Percentiles rank a stretch among this genome's conserved stretches.
Evolutionary conservation across 768 basidiomycete species (phyloP).

Genomic region (Fistulinella prunicolor): DNA sequence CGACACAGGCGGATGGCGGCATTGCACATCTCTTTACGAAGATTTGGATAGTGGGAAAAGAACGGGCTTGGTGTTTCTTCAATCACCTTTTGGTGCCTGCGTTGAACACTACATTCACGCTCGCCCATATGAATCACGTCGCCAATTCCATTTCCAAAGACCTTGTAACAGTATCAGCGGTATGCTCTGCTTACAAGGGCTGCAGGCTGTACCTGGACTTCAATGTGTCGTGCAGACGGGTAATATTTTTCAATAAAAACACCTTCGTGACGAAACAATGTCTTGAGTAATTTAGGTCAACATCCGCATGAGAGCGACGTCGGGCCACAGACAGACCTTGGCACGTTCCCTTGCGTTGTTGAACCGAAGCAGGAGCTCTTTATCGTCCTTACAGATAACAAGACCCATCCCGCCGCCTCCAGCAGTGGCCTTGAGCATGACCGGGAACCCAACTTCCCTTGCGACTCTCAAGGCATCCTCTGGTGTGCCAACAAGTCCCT

Average conservation of each 20-base stretch:
- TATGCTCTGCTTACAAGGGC: neutral
- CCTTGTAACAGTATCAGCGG: conserved; percentile 33
- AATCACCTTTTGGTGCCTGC: conserved; percentile 70
- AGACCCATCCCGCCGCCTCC: conserved; percentile 73
- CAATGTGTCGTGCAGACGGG: conserved; percentile 55
- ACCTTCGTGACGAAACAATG: conserved; percentile 47
- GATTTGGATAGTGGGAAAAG: conserved; percentile 40
- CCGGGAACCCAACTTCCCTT: conserved; percentile 49
- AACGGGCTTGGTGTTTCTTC: conserved; percentile 70
- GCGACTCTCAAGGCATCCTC: conserved; percentile 44
- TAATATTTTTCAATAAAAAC: conserved; percentile 63
- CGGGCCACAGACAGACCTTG: conserved; percentile 43
- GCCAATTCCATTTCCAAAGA: conserved; percentile 64
- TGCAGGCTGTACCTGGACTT: conserved; percentile 48
- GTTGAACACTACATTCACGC: conserved; percentile 67
- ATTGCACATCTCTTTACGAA: conserved; percentile 47
- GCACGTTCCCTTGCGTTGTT: conserved; percentile 39
- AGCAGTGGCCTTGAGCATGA: conserved; percentile 65
- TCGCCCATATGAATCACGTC: conserved; percentile 64
- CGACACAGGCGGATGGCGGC: conserved; percentile 51
- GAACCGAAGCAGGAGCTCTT: conserved; percentile 39
- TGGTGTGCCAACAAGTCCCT: conserved; percentile 41
- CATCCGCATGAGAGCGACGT: too few relatives aligned
- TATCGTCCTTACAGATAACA: conserved; percentile 46
- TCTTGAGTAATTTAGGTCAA: conserved; percentile 24